Conservation (phyloP, 1,284 basidiomycete species). For the Fistulina hepatica region DNA sequence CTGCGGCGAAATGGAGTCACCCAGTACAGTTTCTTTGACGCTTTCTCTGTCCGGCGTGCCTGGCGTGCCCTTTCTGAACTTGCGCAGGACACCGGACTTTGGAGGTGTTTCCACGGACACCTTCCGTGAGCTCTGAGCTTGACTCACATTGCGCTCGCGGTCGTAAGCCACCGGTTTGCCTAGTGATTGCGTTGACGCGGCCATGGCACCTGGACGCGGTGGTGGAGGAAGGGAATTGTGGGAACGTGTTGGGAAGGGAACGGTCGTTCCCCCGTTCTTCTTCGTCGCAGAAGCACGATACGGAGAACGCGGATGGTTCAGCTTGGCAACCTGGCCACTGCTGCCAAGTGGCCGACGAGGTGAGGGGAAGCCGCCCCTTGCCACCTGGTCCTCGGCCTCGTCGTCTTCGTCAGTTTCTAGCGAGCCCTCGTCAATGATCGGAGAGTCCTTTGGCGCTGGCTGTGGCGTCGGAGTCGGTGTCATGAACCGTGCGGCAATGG, state of each 20-base stretch:
- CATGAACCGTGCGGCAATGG: constrained; percentile 89
- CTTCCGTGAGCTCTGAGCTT: constrained; percentile 27
- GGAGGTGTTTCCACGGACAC: constrained; percentile 28
- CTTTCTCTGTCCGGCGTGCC: constrained; percentile 15
- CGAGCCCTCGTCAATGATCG: constrained; percentile 63
- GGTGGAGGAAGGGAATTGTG: constrained; percentile 73
- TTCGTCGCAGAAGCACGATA: constrained; percentile 48
- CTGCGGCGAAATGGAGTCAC: constrained; percentile 53
- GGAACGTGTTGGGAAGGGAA: constrained; percentile 69
- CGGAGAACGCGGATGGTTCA: constrained; percentile 65
- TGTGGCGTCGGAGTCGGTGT: constrained; percentile 55
- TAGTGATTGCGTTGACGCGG: constrained; percentile 56
- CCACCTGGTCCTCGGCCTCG: constrained; percentile 43
- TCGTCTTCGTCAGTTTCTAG: constrained; percentile 64
- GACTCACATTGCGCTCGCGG: constrained; percentile 40
- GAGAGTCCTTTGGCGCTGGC: constrained; percentile 35
- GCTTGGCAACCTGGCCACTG: constrained; percentile 36
- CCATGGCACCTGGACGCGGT: constrained; percentile 39
- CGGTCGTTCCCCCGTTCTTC: constrained; percentile 32
- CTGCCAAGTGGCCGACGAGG: constrained; percentile 24
- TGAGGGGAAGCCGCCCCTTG: constrained; percentile 33
- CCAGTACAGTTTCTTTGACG: constrained; percentile 34
- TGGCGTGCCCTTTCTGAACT: constrained; percentile 49
- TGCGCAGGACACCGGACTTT: constrained; percentile 46
- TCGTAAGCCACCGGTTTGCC: constrained; percentile 50